Base-by-base conservation (phyloP, 208 protist genomes). In the Leishmania aethiopica region DNA sequence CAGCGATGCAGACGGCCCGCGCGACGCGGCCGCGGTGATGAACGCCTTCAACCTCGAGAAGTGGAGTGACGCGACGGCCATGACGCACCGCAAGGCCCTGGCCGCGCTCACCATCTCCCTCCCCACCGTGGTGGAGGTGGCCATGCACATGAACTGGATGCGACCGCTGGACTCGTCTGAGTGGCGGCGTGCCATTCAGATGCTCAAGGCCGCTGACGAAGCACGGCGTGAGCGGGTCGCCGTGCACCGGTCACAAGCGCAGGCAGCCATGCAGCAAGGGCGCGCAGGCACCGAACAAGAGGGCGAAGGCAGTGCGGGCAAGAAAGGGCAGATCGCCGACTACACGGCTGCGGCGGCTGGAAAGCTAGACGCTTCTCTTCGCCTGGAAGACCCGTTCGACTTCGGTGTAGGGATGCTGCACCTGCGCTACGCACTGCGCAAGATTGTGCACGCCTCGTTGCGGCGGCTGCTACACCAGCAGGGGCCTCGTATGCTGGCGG, bases 371-470 rank as follows among this genome's bases (percentile, higher is more conserved):
- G 89, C 89, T 1, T 86, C 91, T 3, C 86, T 95, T 22, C 88
- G 89, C 69, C 80, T 97, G 60, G 91, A 94, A 79, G 92, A 97
- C 55, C 93, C 91, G 17, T 87, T 82, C 32, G 87, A 97, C 83
- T 96, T 91, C 83, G 93, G 92, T 19, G 92, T 97, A 42, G 91
- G 84, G 19, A 40, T 97, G 74, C 91, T 97, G 78, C 95, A 97
- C 77, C 75, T 96, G 25, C 88, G 89, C 40, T 97, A 94, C 88
- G 95, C 95, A 5, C 86, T 97, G 51, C 89, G 91, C 71, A 97
- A 97, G 77, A 87, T 96, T 35, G 88, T 97, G 47, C 95, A 97
- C 83, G 89, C 88, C 25, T 91, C 90, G 3, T 84, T 96, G 80
- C 94, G 94, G 2, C 91, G 91, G 2, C 84, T 94, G 51, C 87